These are phyloP conservation scores for Mortierella sp. DNA, from an alignment of 371 early-diverging fungal species.

Conservation along the genomic window DNA sequence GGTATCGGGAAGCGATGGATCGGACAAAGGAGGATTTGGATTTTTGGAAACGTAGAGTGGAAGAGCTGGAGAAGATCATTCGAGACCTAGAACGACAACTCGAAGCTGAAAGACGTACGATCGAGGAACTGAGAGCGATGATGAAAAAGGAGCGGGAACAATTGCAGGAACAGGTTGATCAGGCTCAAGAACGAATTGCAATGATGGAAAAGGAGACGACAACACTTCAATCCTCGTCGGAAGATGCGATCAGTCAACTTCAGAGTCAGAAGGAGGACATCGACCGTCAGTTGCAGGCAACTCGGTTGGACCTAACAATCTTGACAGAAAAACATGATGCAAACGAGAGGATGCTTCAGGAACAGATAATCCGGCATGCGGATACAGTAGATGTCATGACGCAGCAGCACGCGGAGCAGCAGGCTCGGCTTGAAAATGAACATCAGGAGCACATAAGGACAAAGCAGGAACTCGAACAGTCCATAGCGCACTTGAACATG, in stretches of 20 bases:
- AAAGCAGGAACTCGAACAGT: constrained; percentile 27
- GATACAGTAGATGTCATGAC: constrained; percentile 32
- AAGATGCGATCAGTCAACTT: constrained; percentile 7
- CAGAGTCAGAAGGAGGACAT: constrained; percentile 17
- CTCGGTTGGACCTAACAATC: constrained; percentile 1
- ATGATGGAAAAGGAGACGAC: constrained; percentile 5
- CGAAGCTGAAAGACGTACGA: constrained; percentile 11
- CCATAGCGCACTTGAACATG: constrained; percentile 20
- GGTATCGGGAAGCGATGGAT: constrained; percentile 6
- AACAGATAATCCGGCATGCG: constrained; percentile 18
- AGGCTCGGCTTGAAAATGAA: constrained; percentile 14
- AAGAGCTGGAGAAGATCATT: constrained; percentile 19
- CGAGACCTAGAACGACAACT: constrained; percentile 27
- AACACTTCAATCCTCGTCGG: neutral
- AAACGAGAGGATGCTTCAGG: constrained; percentile 7
- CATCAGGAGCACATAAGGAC: constrained; percentile 15
- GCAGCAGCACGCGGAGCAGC: constrained; percentile 25
- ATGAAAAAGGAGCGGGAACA: constrained; percentile 28
- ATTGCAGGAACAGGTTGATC: constrained; percentile 19
- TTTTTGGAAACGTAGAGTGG: constrained; percentile 19
- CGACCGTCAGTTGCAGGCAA: constrained; percentile 5
- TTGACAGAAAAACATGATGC: constrained; percentile 15
- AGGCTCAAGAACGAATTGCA: constrained; percentile 10
- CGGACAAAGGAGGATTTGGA: constrained; percentile 20
- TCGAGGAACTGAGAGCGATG: constrained; percentile 21